These are phyloP conservation scores for Hansenula anomala DNA, from an alignment of 1,139 yeast species.

Conservation along the genomic window DNA sequence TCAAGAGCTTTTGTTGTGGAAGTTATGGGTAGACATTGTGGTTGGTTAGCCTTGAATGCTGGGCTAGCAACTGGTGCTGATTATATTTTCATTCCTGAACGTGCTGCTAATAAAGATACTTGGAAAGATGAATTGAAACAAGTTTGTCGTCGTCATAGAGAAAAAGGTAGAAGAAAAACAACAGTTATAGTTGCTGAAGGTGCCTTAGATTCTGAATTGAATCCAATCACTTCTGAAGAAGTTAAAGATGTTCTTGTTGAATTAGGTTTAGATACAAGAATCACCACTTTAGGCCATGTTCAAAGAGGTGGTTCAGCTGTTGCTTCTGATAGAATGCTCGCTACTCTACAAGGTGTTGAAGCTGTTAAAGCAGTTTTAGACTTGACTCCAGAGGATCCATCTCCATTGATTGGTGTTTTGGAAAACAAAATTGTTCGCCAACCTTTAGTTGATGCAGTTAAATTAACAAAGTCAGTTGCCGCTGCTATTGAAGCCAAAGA, in stretches of 20 bases:
- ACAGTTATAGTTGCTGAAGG: conserved; percentile 84
- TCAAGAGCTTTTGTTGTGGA: conserved; percentile 81
- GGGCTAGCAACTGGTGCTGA: conserved; percentile 83
- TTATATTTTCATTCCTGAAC: conserved; percentile 75
- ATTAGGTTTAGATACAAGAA: conserved; percentile 71
- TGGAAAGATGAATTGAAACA: conserved; percentile 67
- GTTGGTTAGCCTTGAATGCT: conserved; percentile 83
- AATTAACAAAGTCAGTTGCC: conserved; percentile 66
- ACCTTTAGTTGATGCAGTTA: conserved; percentile 71
- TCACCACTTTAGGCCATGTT: conserved; percentile 77
- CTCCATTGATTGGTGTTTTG: conserved; percentile 70
- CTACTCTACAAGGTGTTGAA: conserved; percentile 80
- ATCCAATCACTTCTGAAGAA: conserved; percentile 59
- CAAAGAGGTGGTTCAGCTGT: conserved; percentile 88
- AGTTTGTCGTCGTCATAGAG: conserved; percentile 62
- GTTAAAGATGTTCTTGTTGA: conserved; percentile 69
- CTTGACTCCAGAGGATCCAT: conserved; percentile 63
- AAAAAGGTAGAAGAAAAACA: conserved; percentile 70
- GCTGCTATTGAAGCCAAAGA: conserved; percentile 54
- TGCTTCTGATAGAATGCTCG: conserved; percentile 70
- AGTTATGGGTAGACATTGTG: conserved; percentile 91
- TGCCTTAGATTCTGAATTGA: conserved; percentile 63
- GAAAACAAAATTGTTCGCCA: conserved; percentile 68
- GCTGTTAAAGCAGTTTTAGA: conserved; percentile 76
- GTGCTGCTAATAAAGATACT: conserved; percentile 55